phyloP scores from a whole-genome alignment of 2,329 filamentous ascomycete genomes.

The Calycina herbarum region DNA sequence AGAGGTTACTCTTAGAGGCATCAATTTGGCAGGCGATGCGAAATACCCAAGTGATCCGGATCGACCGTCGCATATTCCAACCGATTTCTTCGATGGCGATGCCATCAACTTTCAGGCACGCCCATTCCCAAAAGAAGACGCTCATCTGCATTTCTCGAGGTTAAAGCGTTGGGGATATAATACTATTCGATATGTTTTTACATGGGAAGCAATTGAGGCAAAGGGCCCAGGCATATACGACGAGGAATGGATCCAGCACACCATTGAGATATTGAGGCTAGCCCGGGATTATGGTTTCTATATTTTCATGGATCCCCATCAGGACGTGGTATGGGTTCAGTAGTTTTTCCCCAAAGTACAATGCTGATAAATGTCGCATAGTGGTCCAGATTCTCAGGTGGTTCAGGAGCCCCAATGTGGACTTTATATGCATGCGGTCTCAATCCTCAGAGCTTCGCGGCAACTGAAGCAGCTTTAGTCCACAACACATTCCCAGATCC shows the following conservation, averaged over 20 bases:
- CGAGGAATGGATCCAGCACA: constrained; percentile 89
- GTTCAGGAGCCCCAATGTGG: constrained; percentile 96
- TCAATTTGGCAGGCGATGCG: constrained; percentile 88
- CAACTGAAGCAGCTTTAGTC: constrained; percentile 88
- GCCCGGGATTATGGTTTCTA: constrained; percentile 93
- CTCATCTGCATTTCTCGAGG: constrained; percentile 81
- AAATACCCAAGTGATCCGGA: constrained; percentile 85
- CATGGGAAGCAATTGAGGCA: constrained; percentile 98
- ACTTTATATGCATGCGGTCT: constrained; percentile 92
- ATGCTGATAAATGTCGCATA: constrained; percentile 33
- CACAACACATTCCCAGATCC: constrained; percentile 91
- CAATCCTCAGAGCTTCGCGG: constrained; percentile 80
- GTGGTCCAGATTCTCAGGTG: constrained; percentile 94
- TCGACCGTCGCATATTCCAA: constrained; percentile 73
- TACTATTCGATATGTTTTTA: constrained; percentile 93
- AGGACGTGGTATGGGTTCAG: constrained; percentile 77
- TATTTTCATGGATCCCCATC: constrained; percentile 97
- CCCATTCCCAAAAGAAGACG: constrained; percentile 81
- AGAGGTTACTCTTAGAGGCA: constrained; percentile 85
- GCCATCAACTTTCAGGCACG: constrained; percentile 84
- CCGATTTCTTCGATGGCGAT: constrained; percentile 90
- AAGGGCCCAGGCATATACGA: constrained; percentile 89
- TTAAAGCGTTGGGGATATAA: constrained; percentile 92
- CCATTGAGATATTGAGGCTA: constrained; percentile 77
- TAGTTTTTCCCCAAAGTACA: neutral